Evolutionary conservation across 2,329 filamentous ascomycete species (phyloP), one percentile per base, ranked within the genome.

Genomic region (Trichoderma harzianum): DNA sequence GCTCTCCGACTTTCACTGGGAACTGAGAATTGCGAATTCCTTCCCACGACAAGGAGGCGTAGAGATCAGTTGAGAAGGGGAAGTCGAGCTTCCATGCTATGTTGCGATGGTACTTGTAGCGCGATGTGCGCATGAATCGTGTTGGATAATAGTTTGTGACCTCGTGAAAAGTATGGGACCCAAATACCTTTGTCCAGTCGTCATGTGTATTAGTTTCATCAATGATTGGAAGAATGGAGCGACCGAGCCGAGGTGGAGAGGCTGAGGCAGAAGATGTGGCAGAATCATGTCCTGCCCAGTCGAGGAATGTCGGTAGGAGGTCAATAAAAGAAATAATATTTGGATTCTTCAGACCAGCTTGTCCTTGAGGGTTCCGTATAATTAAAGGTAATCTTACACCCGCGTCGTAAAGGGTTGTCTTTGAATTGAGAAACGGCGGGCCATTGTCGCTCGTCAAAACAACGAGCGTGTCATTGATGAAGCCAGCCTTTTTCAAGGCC

Each of bases 41-140:
- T 18, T 68, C 65, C 65, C 65, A 68, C 7, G 65, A 68, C 18
- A 68, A 36, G 24, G 65, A 68, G 16, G 65, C 65, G 10, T 68
- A 68, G 3, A 68, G 65, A 28, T 68, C 65, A 0, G 65, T 68
- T 16, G 65, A 68, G 24, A 68, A 68, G 24, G 65, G 65, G 11
- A 68, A 68, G 16, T 68, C 65, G 7, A 68, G 65, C 53, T 68
- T 68, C 65, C 65, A 68, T 18, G 65, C 65, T 21, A 68, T 68
- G 24, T 68, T 68, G 47, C 65, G 51, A 24, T 68, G 65, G n/a
- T 68, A 68, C n/a, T 68, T 68, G 53, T 68, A 68, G 34, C 65
- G 34, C 24, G 34, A 34, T 7, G 51, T 58, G 34, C 65, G 65
- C 53, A 68, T 18, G n/a, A 68, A 68, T 32, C 65, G 55, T 21